Base-by-base conservation (phyloP, 192 early-diverging fungal genomes). In the Dimargaris verticillata region DNA sequence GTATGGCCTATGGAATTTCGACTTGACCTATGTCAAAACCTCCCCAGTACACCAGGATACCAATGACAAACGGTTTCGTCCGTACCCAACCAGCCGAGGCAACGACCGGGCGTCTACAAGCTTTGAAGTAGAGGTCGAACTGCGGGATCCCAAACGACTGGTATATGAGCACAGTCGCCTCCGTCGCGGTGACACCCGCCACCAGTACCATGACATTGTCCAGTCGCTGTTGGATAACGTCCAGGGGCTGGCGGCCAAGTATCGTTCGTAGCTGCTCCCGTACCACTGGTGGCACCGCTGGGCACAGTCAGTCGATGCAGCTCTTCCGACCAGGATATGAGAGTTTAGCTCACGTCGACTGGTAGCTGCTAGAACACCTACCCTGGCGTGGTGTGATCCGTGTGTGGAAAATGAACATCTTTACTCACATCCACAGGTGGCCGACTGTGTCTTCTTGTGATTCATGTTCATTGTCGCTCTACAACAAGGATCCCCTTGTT, bases 21-120 rank as follows among this genome's bases (percentile, higher is more conserved):
- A 96, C 64, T 72, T 96, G 33, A 96, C 93, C 0, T 88, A 92
- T 69, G 90, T 93, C 14, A 28, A 53, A n/a, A n/a, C n/a, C n/a
- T n/a, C n/a, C n/a, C n/a, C n/a, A 3, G 18, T 26, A 53, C 18
- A 17, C 20, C 14, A n/a, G 2, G 20, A 13, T 3, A n/a, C 20
- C 20, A 26, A 26, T 24, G 20, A 17, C 52, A 0, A 17, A 10
- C 3, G 14, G 20, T 17, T 24, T 25, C 20, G 26, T 53, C 28
- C 25, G 24, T 24, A n/a, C 20, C n/a, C 26, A 28, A 53, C 52
- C n/a, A n/a, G n/a, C n/a, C n/a, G n/a, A n/a, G n/a, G n/a, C n/a
- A n/a, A n/a, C n/a, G n/a, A n/a, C n/a, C n/a, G n/a, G n/a, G n/a
- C n/a, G n/a, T n/a, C n/a, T n/a, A n/a, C n/a, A n/a, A n/a, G n/a